Conservation (phyloP, 805 yeast species). For the Ogataea salicorniae region DNA sequence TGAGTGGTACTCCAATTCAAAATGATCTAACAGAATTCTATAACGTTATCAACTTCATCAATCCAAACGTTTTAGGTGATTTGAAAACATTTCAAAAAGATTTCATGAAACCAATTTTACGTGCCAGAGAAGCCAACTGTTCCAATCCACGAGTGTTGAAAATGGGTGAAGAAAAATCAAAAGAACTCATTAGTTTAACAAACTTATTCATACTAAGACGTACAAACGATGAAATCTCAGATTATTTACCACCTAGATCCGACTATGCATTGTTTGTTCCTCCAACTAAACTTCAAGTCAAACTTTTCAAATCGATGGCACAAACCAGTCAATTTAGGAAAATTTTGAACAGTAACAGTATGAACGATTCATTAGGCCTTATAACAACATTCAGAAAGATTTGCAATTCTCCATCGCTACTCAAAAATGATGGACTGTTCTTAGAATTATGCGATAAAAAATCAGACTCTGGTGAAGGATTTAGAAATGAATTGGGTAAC, state of each 20-base stretch:
- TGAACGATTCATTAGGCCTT: constrained; percentile 51
- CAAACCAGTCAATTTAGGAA: constrained; percentile 32
- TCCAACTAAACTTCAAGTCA: constrained; percentile 61
- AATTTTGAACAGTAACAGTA: constrained; percentile 26
- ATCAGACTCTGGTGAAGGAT: constrained; percentile 16
- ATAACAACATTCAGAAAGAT: constrained; percentile 74
- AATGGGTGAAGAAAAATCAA: constrained; percentile 56
- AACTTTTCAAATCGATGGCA: constrained; percentile 48
- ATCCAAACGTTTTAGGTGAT: constrained; percentile 74
- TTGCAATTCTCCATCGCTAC: constrained; percentile 74
- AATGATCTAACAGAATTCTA: constrained; percentile 83
- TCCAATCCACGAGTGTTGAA: constrained; percentile 42
- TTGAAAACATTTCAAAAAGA: constrained; percentile 52
- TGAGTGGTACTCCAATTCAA: constrained; percentile 71
- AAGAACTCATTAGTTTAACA: constrained; percentile 61
- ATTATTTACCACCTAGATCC: constrained; percentile 65
- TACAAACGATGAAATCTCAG: constrained; percentile 49
- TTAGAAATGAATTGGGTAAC: constrained; percentile 27
- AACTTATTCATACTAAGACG: constrained; percentile 67
- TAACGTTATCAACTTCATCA: constrained; percentile 74
- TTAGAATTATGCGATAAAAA: constrained; percentile 21
- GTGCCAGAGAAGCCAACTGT: constrained; percentile 64
- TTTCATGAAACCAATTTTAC: constrained; percentile 64
- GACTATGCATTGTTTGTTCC: constrained; percentile 74
- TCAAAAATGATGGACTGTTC: constrained; percentile 46